phyloP scores from a whole-genome alignment of 1,284 basidiomycete genomes.

The Apiotrichum brassicae region DNA sequence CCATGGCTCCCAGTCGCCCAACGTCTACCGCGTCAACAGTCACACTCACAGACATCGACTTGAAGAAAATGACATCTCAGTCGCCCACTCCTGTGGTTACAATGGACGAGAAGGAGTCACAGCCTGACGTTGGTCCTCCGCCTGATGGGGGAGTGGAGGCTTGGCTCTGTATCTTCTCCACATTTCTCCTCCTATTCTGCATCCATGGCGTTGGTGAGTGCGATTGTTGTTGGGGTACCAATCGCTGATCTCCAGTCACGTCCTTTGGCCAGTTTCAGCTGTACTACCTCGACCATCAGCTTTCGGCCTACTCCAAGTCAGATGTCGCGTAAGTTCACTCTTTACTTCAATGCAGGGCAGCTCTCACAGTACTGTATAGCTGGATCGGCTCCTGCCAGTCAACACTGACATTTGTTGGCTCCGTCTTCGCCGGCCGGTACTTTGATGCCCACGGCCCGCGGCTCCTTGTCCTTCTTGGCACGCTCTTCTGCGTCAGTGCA shows the following conservation, averaged over 20 bases:
- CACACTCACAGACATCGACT: too few relatives aligned
- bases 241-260: slow-evolving; percentile 10
- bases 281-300: slow-evolving; percentile 22
- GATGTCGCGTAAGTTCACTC: slow-evolving; percentile 12
- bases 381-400: slow-evolving; percentile 21
- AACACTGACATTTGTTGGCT: slow-evolving; percentile 19
- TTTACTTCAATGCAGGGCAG: background rate
- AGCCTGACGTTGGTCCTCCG: slow-evolving; percentile 18
- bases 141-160: slow-evolving; percentile 26
- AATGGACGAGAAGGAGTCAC: background rate
- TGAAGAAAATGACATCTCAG: too few relatives aligned
- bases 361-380: background rate
- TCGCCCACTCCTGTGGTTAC: slow-evolving; percentile 28
- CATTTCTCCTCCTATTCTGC: slow-evolving; percentile 25
- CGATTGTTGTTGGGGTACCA: too few relatives aligned
- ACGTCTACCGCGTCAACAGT: too few relatives aligned
- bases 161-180: slow-evolving; percentile 20
- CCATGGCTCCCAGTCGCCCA: too few relatives aligned
- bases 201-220: slow-evolving; percentile 21
- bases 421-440: slow-evolving; percentile 16
- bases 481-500: slow-evolving; percentile 23
- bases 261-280: slow-evolving; percentile 22
- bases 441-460: slow-evolving; percentile 23
- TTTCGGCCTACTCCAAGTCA: slow-evolving; percentile 13
- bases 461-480: slow-evolving; percentile 18